A percentile compares a stretch with the other conserved stretches of the same genome.
phyloP scores from a whole-genome alignment of 192 early-diverging fungal genomes.

The Coemansia sp. region DNA sequence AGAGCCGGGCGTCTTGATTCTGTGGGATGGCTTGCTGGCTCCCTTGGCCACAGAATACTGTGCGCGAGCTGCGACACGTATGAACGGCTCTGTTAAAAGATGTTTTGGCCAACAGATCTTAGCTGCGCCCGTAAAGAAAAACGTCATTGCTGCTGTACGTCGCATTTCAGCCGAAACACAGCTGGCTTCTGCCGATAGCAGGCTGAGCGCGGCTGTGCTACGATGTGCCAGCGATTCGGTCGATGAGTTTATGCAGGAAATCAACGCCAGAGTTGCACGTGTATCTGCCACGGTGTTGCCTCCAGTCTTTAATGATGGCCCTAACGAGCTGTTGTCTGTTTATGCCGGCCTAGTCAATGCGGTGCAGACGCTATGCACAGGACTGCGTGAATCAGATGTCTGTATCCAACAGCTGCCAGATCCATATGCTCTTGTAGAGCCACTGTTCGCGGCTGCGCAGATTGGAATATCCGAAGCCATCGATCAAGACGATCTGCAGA shows the following conservation, averaged over 20 bases:
- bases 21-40: slow-evolving; percentile 37
- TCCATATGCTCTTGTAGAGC: neutral
- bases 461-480: neutral
- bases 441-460: neutral
- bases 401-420: neutral
- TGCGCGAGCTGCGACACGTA: slow-evolving; percentile 19
- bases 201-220: slow-evolving; percentile 19
- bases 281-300: neutral
- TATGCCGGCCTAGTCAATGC: slow-evolving; percentile 27
- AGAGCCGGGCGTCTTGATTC: slow-evolving; percentile 11
- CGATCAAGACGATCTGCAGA: neutral
- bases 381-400: slow-evolving; percentile 7
- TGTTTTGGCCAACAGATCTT: slow-evolving; percentile 20
- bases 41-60: slow-evolving; percentile 33
- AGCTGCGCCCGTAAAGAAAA: slow-evolving; percentile 12
- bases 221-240: slow-evolving; percentile 7
- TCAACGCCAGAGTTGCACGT: neutral
- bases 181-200: slow-evolving; percentile 23
- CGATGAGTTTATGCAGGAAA: slow-evolving; percentile 10
- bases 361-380: slow-evolving; percentile 13
- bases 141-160: slow-evolving; percentile 25
- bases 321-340: neutral
- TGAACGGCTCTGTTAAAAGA: slow-evolving; percentile 23
- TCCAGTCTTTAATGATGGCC: neutral
- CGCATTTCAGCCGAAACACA: slow-evolving; percentile 42